These are phyloP conservation scores for Diaporthe destruens DNA, from an alignment of 2,329 filamentous ascomycete genomes.

Conservation along the genomic window DNA sequence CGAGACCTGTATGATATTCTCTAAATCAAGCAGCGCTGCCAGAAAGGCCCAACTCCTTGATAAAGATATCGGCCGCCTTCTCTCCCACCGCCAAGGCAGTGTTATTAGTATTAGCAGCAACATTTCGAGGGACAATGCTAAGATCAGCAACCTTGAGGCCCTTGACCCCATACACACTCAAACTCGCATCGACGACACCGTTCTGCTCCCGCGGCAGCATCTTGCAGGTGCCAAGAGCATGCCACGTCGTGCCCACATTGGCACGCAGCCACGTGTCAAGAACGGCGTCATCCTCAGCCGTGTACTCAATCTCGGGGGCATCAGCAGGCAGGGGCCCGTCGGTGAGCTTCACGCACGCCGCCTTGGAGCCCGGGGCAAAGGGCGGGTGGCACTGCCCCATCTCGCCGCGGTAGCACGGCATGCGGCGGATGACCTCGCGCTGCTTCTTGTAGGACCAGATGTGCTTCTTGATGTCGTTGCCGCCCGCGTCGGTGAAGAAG, in stretches of 20 bases:
- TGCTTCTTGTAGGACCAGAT: slow-evolving; percentile 63
- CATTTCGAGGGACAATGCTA: slow-evolving; percentile 54
- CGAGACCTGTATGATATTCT: no score
- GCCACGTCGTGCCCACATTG: slow-evolving; percentile 56
- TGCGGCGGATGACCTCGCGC: slow-evolving; percentile 58
- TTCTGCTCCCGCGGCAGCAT: slow-evolving; percentile 56
- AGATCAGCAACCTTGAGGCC: slow-evolving; percentile 56
- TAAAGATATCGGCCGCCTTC: slow-evolving; percentile 53
- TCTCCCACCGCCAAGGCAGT: slow-evolving; percentile 61
- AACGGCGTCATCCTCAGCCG: slow-evolving; percentile 60
- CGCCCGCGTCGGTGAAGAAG: slow-evolving; percentile 59
- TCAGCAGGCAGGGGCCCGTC: slow-evolving; percentile 35
- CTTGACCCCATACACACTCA: slow-evolving; percentile 44
- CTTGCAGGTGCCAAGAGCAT: slow-evolving; percentile 59
- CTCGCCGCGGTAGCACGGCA: slow-evolving; percentile 55
- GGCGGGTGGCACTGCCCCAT: slow-evolving; percentile 46
- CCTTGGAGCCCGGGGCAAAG: slow-evolving; percentile 52
- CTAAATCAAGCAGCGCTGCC: background rate
- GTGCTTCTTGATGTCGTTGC: slow-evolving; percentile 65
- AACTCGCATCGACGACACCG: slow-evolving; percentile 57
- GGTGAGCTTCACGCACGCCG: slow-evolving; percentile 49
- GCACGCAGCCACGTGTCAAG: slow-evolving; percentile 59
- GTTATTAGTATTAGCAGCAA: slow-evolving; percentile 59
- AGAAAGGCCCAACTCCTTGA: slow-evolving; percentile 28
- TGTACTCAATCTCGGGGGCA: slow-evolving; percentile 58